phyloP scores from a whole-genome alignment of 805 yeast species.

The Candida maesae region DNA sequence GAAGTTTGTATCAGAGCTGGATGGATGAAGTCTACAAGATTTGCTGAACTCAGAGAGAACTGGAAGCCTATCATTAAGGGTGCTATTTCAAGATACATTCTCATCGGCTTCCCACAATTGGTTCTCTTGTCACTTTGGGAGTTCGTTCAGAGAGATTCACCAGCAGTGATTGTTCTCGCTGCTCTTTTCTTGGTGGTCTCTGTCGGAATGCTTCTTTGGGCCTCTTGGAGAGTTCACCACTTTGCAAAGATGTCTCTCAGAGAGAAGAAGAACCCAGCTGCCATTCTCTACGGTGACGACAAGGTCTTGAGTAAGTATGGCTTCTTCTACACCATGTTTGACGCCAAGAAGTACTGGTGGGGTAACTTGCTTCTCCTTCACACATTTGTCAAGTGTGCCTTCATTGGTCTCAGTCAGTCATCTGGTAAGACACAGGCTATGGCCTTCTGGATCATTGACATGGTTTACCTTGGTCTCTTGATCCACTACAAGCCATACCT shows the following conservation, averaged over 20 bases:
- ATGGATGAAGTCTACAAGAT: constrained; percentile 47
- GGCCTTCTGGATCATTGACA: constrained; percentile 71
- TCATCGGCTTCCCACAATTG: constrained; percentile 82
- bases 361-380: constrained; percentile 61
- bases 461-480: constrained; percentile 61
- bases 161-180: constrained; percentile 83
- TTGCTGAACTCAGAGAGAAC: constrained; percentile 46
- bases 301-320: constrained; percentile 75
- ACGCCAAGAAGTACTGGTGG: constrained; percentile 81
- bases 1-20: constrained; percentile 44
- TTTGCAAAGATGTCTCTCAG: constrained; percentile 62
- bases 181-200: constrained; percentile 63
- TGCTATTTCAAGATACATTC: constrained; percentile 69
- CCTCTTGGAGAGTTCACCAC: constrained; percentile 56
- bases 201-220: constrained; percentile 57
- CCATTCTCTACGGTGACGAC: constrained; percentile 76
- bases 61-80: constrained; percentile 72
- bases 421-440: constrained; percentile 82
- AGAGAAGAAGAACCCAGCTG: constrained; percentile 77
- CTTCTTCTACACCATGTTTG: constrained; percentile 84
- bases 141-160: constrained; percentile 74
- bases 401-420: constrained; percentile 74
- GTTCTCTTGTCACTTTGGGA: constrained; percentile 83
- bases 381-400: constrained; percentile 60
- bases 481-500: constrained; percentile 70